A percentile compares a stretch with the other conserved stretches of the same genome.
phyloP scores from a whole-genome alignment of 176 grass and related monocot species.

The Oryza officinalis region DNA sequence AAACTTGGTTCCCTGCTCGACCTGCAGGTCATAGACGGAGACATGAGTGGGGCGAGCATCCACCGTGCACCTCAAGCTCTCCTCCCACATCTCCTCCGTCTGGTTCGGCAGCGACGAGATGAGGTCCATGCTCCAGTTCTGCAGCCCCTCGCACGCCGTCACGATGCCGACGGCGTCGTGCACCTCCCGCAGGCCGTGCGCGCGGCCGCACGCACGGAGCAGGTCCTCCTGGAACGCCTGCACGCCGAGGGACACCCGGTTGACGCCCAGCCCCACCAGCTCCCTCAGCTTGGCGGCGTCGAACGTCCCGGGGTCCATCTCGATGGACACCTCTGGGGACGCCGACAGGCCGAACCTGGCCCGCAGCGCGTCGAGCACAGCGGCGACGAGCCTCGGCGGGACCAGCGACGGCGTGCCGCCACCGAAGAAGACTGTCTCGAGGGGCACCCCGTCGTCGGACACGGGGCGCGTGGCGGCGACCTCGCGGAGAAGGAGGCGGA shows the following conservation, averaged over 20 bases:
- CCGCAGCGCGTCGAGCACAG: slow-evolving; percentile 62
- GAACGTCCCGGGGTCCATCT: slow-evolving; percentile 88
- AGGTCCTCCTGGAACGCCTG: slow-evolving; percentile 87
- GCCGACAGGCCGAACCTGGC: slow-evolving; percentile 53
- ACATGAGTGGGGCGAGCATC: slow-evolving; percentile 67
- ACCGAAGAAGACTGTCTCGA: slow-evolving; percentile 82
- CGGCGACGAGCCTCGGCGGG: slow-evolving; percentile 56
- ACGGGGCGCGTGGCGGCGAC: slow-evolving; percentile 51
- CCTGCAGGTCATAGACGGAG: slow-evolving; percentile 81
- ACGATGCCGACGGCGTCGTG: slow-evolving; percentile 71
- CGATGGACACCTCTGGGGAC: slow-evolving; percentile 74
- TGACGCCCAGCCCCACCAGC: slow-evolving; percentile 67
- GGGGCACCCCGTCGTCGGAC: slow-evolving; percentile 45
- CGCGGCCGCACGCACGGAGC: slow-evolving; percentile 66
- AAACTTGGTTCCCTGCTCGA: slow-evolving; percentile 93
- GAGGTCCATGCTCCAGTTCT: slow-evolving; percentile 97
- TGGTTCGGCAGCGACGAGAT: slow-evolving; percentile 80
- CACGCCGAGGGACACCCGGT: slow-evolving; percentile 80
- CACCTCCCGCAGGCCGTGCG: slow-evolving; percentile 76
- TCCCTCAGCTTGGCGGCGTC: slow-evolving; percentile 51
- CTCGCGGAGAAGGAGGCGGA: slow-evolving; percentile 74
- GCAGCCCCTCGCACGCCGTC: slow-evolving; percentile 46
- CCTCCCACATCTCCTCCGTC: slow-evolving; percentile 84
- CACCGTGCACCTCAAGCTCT: slow-evolving; percentile 69
- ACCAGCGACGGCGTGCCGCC: slow-evolving; percentile 88